Evolutionary conservation across 192 early-diverging fungal genomes (phyloP).

Genomic region (Funneliformis mosseae): DNA sequence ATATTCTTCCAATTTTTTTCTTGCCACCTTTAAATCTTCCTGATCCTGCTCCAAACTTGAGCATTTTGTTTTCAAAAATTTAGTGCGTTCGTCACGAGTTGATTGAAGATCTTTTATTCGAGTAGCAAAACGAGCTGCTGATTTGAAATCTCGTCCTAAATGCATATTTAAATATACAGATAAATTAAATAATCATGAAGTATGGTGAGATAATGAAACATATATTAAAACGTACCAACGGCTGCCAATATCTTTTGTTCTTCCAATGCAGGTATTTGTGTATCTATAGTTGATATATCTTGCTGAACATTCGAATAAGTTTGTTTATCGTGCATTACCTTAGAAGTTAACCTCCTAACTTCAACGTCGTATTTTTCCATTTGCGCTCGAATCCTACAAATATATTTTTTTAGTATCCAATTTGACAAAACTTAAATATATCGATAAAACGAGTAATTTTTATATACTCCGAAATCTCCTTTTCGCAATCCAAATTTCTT

Average conservation of each 20-base stretch:
- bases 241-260: slow-evolving; percentile 28
- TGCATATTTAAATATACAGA: neutral
- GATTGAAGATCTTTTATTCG: slow-evolving; percentile 27
- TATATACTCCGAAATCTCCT: slow-evolving; percentile 21
- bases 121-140: slow-evolving; percentile 10
- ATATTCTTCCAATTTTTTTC: slow-evolving; percentile 14
- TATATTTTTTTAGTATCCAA: neutral
- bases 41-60: slow-evolving; percentile 18
- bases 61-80: slow-evolving; percentile 15
- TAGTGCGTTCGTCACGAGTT: slow-evolving; percentile 15
- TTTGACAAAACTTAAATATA: neutral
- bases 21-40: slow-evolving; percentile 9
- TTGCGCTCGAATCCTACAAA: neutral
- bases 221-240: neutral
- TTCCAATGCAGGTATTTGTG: slow-evolving; percentile 27
- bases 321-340: slow-evolving; percentile 31
- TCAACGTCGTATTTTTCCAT: slow-evolving; percentile 17
- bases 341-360: slow-evolving; percentile 23
- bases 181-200: neutral
- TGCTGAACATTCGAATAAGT: slow-evolving; percentile 25
- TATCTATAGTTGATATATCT: slow-evolving; percentile 25
- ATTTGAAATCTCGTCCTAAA: slow-evolving; percentile 17
- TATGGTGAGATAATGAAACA: neutral
- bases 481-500: slow-evolving; percentile 20
- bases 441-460: neutral